Base-by-base conservation (phyloP, 345 rosid genomes). In the Pugionium cornutum region DNA sequence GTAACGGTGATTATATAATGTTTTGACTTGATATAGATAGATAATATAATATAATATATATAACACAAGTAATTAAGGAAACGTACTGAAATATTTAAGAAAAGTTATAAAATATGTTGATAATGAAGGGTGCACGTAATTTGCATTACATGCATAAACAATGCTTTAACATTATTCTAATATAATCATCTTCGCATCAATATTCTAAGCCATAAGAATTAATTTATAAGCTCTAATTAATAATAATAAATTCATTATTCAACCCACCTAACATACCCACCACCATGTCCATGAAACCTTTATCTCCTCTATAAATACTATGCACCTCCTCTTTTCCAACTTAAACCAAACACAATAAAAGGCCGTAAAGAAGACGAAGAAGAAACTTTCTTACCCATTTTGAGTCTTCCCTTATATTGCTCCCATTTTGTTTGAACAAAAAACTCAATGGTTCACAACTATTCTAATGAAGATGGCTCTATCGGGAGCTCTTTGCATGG, bases 401-500 rank as follows among this genome's bases (percentile, higher is more conserved):
- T 28, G 45, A 37, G 10, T 47, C 64, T 57, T 39, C 40, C 35
- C 29, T 3, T 30, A 9, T 6, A 36, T 58, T 30, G 45, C 59
- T 50, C 47, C n/a, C 52, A 28, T 43, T 65, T 51, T 44, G 41
- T 58, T 36, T 29, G 18, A 35, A 27, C 35, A 11, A 49, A 65
- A 51, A 1, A 66, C 9, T 34, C 53, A 70, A 84, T 86, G 91
- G 82, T 50, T 49, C 27, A 54, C 1, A 57, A 62, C 1, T 33
- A 53, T 53, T 46, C 63, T 27, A 48, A 67, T 31, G 83, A 81
- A 43, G 87, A 5, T 1, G 69, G 73, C 40, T 60, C 68, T 39
- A 53, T 67, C 2, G 92, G 87, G 0, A 76, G 79, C 74, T 88
- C 91, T 51, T 76, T 81, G 83, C 89, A 88, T 65, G 89, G 87